Conservation (phyloP, 306 rosid genomes). For the Rosa persica region DNA sequence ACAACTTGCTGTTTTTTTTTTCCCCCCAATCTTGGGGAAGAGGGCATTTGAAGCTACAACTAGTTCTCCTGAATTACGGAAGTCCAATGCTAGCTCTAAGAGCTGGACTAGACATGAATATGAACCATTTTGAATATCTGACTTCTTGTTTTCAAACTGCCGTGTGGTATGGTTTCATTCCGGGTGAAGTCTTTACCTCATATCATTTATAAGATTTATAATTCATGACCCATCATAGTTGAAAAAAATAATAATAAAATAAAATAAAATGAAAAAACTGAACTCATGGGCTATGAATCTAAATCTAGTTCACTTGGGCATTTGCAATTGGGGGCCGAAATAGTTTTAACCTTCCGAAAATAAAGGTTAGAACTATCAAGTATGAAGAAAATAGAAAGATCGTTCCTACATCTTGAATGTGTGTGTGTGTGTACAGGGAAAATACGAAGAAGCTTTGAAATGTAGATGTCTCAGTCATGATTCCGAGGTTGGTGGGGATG, state of each 20-base stretch:
- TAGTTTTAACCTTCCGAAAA: not conserved
- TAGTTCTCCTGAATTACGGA: too few species aligned
- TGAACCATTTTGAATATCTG: not conserved
- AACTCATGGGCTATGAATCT: too few species aligned
- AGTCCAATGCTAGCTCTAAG: not conserved
- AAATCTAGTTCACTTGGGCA: too few species aligned
- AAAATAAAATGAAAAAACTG: too few species aligned
- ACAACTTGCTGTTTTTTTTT: not conserved
- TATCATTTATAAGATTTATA: too few species aligned
- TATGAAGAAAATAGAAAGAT: too few species aligned
- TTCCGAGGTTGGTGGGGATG: not conserved
- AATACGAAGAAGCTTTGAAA: conserved; percentile 22
- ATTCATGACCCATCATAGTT: too few species aligned
- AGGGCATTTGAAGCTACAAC: too few species aligned
- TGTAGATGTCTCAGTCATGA: not conserved
- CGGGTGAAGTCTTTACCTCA: too few species aligned
- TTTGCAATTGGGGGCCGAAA: not conserved
- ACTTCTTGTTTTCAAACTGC: not conserved
- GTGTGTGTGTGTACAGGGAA: conserved; percentile 13
- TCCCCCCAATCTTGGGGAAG: not conserved
- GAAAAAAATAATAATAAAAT: too few species aligned
- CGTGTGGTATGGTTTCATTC: not conserved
- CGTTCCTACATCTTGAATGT: not conserved
- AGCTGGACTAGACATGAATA: not conserved
- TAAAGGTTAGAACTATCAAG: not conserved